These are phyloP conservation scores for Triticum monococcum DNA, from an alignment of 176 grass and related monocot species.

Conservation along the genomic window DNA sequence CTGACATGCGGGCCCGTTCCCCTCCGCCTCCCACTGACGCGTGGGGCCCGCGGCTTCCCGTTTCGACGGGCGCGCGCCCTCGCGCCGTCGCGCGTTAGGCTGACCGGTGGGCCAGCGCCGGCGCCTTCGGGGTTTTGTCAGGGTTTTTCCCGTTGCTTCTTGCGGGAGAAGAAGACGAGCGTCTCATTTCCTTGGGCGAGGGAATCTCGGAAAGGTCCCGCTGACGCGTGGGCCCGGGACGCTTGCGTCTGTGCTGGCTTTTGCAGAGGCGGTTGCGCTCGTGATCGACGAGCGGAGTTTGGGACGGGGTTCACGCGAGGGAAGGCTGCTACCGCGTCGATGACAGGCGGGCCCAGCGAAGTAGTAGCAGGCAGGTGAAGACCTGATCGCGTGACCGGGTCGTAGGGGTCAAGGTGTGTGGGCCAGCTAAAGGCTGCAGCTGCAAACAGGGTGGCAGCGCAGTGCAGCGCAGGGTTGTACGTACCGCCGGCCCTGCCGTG, in stretches of 20 bases:
- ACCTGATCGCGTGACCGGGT: not conserved
- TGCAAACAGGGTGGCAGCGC: not conserved
- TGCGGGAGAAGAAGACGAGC: conserved; percentile 10
- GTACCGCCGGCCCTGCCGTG: not conserved
- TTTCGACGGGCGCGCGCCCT: not conserved
- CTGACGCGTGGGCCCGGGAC: not conserved
- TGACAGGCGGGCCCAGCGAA: not conserved
- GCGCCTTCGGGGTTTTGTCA: not conserved
- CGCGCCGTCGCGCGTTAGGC: not conserved
- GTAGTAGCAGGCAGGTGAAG: no score
- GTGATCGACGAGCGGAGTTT: not conserved
- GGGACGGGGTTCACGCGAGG: not conserved
- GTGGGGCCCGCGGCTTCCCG: not conserved
- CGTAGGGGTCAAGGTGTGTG: not conserved
- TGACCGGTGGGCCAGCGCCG: not conserved
- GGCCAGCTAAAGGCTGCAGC: not conserved
- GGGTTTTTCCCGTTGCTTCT: not conserved
- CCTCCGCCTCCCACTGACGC: accelerated
- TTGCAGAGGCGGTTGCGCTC: not conserved
- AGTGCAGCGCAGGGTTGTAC: not conserved
- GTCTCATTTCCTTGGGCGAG: not conserved
- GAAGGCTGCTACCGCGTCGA: not conserved
- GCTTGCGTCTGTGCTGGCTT: not conserved
- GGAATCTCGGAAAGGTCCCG: not conserved
- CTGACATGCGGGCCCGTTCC: not conserved